Conservation (phyloP, 1,284 basidiomycete species). For the Ustilago trichophora region DNA sequence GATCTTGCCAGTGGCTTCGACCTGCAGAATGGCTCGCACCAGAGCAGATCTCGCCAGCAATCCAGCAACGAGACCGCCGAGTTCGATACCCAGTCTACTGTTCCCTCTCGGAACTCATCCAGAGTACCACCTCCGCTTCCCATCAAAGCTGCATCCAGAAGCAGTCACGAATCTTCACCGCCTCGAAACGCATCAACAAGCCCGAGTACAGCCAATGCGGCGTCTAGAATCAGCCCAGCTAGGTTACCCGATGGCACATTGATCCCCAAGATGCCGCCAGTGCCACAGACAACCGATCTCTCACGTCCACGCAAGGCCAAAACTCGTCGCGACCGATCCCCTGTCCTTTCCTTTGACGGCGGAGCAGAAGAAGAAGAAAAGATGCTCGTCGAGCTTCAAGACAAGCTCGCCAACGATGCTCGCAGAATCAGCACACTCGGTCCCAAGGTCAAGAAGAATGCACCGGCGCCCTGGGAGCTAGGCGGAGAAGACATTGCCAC, state of each 20-base stretch:
- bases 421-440: constrained; percentile 50
- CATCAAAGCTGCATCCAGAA: constrained; percentile 27
- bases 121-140: constrained; percentile 20
- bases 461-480: constrained; percentile 59
- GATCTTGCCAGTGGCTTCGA: constrained; percentile 19
- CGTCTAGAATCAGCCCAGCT: constrained; percentile 5
- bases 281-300: constrained; percentile 26
- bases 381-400: constrained; percentile 29
- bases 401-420: constrained; percentile 24
- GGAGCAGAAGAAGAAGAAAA: constrained; percentile 53
- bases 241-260: constrained; percentile 41
- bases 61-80: background rate
- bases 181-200: constrained; percentile 7
- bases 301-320: constrained; percentile 19
- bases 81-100: background rate
- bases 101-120: constrained; percentile 27
- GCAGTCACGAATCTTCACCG: constrained; percentile 25
- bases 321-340: constrained; percentile 43
- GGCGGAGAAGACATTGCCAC: constrained; percentile 38
- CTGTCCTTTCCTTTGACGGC: constrained; percentile 52
- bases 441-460: constrained; percentile 59
- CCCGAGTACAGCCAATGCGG: background rate
- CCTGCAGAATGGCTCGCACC: constrained; percentile 2
- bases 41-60: background rate
- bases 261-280: constrained; percentile 53